phyloP scores from a whole-genome alignment of 225 moss, liverwort and hornwort species.

The Sphagnum tenellum region DNA sequence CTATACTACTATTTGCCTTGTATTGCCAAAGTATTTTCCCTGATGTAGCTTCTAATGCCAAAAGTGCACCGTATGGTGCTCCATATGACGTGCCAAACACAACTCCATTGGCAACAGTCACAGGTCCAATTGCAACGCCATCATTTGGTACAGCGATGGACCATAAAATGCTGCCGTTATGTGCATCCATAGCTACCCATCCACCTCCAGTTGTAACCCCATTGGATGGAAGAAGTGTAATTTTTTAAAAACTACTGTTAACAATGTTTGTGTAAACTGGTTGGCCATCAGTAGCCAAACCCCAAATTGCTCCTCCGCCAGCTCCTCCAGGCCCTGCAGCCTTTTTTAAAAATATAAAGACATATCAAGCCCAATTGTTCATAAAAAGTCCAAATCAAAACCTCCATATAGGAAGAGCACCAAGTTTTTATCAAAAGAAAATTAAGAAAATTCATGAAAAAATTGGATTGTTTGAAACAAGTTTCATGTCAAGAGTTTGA shows the following conservation, averaged over 20 bases:
- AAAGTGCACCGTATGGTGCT: no score
- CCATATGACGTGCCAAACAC: no score
- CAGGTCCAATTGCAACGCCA: background rate
- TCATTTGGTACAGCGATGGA: conserved; percentile 8
- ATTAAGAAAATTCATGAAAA: no score
- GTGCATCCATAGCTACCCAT: conserved; percentile 25
- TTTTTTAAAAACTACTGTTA: background rate
- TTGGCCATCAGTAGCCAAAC: conserved; percentile 9
- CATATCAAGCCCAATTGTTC: no score
- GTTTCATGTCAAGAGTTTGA: no score
- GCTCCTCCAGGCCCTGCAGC: conserved; percentile 13
- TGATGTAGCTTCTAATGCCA: no score
- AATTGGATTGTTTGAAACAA: no score
- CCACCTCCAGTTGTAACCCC: conserved; percentile 9
- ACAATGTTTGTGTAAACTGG: conserved; percentile 7
- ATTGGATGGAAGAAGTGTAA: conserved; percentile 1
- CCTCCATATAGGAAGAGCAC: no score
- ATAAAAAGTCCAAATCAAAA: no score
- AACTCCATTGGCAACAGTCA: conserved; percentile 3
- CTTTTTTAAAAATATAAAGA: no score
- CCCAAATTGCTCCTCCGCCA: conserved; percentile 10
- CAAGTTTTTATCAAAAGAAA: no score
- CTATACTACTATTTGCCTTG: background rate
- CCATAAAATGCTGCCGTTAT: conserved; percentile 12
- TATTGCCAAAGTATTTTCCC: conserved; percentile 4